phyloP scores from a whole-genome alignment of 129 eudicot genomes.

The Arctium minus region DNA sequence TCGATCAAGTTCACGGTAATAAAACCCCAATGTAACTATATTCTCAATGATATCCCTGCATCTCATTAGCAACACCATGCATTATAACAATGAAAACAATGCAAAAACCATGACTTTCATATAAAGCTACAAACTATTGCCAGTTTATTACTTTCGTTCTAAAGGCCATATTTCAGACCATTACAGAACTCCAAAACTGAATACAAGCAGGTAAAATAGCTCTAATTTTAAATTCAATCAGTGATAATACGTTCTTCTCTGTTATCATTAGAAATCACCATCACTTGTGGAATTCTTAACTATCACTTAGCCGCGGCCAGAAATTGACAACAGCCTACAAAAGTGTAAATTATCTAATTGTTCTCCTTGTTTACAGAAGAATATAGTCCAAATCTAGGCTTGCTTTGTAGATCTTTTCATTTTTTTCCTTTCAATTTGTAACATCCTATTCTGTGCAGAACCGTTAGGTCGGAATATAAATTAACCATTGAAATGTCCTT shows the following conservation, averaged over 20 bases:
- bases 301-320: not conserved
- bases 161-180: not conserved
- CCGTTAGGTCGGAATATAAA: not conserved
- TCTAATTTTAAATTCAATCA: not conserved
- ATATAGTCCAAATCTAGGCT: not conserved
- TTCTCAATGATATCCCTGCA: constrained; percentile 85
- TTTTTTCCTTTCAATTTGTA: not conserved
- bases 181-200: constrained; percentile 1
- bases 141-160: not conserved
- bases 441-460: not conserved
- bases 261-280: not conserved
- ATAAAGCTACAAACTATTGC: constrained; percentile 1
- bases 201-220: not conserved
- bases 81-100: not conserved
- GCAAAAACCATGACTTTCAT: not conserved
- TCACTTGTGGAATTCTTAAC: not conserved
- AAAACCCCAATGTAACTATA: constrained; percentile 68
- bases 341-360: not conserved
- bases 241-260: not conserved
- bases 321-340: not conserved
- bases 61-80: constrained; percentile 5
- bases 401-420: not conserved
- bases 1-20: constrained; percentile 77
- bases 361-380: not conserved
- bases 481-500: not conserved